These are phyloP conservation scores for Leonotis leonurus DNA, from an alignment of 257 asterid genomes.

Conservation along the genomic window DNA sequence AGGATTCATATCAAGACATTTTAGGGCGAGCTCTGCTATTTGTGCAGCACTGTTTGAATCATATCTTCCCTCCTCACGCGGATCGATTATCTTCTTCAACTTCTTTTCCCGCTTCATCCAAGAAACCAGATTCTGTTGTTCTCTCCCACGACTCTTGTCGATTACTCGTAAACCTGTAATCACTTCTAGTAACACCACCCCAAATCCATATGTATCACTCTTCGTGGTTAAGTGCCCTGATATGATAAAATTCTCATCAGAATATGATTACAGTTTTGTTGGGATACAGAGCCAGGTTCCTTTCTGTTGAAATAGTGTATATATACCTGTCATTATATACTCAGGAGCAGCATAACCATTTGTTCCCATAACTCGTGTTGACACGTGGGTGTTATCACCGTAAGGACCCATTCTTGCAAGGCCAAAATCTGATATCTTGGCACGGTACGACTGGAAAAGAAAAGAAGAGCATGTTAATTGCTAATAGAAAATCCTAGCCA, in stretches of 20 bases:
- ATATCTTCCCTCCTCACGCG: slow-evolving; percentile 23
- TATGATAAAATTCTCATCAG: slow-evolving; percentile 2
- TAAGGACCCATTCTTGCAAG: slow-evolving; percentile 26
- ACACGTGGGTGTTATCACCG: slow-evolving; percentile 14
- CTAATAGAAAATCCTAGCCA: too few relatives aligned
- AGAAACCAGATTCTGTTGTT: background rate
- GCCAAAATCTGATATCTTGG: slow-evolving; percentile 35
- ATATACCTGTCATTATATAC: slow-evolving; percentile 24
- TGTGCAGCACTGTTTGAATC: slow-evolving; percentile 5
- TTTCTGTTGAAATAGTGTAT: background rate
- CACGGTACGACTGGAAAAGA: slow-evolving; percentile 24
- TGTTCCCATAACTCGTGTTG: slow-evolving; percentile 30
- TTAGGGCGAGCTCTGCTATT: slow-evolving; percentile 23
- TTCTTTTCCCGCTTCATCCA: slow-evolving; percentile 24
- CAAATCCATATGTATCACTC: slow-evolving; percentile 36
- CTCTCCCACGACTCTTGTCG: slow-evolving; percentile 9
- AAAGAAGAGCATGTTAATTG: background rate
- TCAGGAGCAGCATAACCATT: slow-evolving; percentile 35
- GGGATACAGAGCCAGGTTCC: background rate
- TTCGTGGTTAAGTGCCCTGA: slow-evolving; percentile 32
- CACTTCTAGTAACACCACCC: slow-evolving; percentile 31
- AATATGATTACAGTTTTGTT: background rate
- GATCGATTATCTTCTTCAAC: slow-evolving; percentile 26
- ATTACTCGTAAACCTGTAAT: slow-evolving; percentile 24
- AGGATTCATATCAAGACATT: slow-evolving; percentile 15